Evolutionary conservation across 2,329 filamentous ascomycete genomes (phyloP).

Genomic region (Calycina marina): DNA sequence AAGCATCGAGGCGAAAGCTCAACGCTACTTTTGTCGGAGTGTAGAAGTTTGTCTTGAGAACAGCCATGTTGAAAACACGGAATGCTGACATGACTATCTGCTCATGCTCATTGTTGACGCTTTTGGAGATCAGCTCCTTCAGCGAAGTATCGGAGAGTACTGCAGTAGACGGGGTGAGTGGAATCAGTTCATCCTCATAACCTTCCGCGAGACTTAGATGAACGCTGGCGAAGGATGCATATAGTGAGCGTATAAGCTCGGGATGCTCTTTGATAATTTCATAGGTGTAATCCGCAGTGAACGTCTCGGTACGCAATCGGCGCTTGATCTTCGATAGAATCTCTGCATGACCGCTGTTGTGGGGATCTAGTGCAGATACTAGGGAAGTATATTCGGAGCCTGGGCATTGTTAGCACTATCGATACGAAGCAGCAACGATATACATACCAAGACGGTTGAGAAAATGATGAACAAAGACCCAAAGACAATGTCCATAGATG

Average conservation of each 20-base stretch:
- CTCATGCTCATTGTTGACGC: slow-evolving; percentile 85
- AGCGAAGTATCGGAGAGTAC: slow-evolving; percentile 64
- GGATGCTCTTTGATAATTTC: slow-evolving; percentile 94
- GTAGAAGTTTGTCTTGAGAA: slow-evolving; percentile 89
- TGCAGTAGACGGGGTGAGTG: slow-evolving; percentile 42
- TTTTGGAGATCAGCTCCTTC: slow-evolving; percentile 62
- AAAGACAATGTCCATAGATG: slow-evolving; percentile 92
- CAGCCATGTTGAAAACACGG: slow-evolving; percentile 82
- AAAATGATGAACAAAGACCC: slow-evolving; percentile 97
- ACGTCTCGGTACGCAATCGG: slow-evolving; percentile 86
- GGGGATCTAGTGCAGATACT: slow-evolving; percentile 61
- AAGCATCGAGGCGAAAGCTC: slow-evolving; percentile 84
- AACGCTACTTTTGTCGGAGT: slow-evolving; percentile 96
- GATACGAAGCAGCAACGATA: not conserved
- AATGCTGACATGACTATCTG: slow-evolving; percentile 97
- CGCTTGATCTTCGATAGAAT: slow-evolving; percentile 91
- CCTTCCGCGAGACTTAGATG: slow-evolving; percentile 49
- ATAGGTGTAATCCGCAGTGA: slow-evolving; percentile 93
- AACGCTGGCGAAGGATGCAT: slow-evolving; percentile 79
- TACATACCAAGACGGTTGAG: slow-evolving; percentile 69
- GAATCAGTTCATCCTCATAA: slow-evolving; percentile 35
- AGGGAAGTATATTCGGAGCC: slow-evolving; percentile 80
- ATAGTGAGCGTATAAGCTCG: slow-evolving; percentile 70
- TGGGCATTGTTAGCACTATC: not conserved
- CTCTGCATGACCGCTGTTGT: slow-evolving; percentile 69